Conservation (phyloP, 2,329 filamentous ascomycete genomes). For the Plectosphaerella sp. region DNA sequence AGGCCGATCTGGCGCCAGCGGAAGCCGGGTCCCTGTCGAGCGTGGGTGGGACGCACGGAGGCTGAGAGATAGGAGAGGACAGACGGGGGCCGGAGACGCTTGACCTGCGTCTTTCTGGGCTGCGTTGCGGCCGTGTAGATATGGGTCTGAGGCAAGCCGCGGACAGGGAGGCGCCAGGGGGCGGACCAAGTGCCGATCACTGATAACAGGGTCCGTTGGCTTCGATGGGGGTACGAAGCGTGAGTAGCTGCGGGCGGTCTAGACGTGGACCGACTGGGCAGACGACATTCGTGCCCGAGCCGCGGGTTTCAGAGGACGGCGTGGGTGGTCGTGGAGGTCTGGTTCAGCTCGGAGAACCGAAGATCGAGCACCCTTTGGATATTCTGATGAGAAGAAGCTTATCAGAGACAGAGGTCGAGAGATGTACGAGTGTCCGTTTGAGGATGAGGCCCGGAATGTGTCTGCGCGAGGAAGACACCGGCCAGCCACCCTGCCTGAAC, state of each 20-base stretch:
- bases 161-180: background rate
- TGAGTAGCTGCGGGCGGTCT: background rate
- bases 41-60: background rate
- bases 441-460: too few relatives aligned
- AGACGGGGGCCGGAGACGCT: constrained; percentile 1
- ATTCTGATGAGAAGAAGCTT: background rate
- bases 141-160: constrained; percentile 1
- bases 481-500: too few relatives aligned
- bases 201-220: background rate
- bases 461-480: too few relatives aligned
- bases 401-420: too few relatives aligned
- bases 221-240: background rate
- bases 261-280: background rate
- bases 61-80: constrained; percentile 1
- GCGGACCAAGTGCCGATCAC: background rate
- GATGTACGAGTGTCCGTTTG: too few relatives aligned
- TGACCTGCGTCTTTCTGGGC: background rate
- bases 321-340: background rate
- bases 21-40: background rate
- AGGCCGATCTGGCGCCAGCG: background rate
- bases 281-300: background rate
- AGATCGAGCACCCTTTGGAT: background rate
- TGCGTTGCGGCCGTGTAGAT: background rate
- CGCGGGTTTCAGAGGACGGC: background rate
- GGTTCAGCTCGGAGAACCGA: background rate